Percentiles rank a stretch among this genome's conserved stretches.
Conservation (phyloP, 768 basidiomycete species). For the Lanmaoa rubissima region DNA sequence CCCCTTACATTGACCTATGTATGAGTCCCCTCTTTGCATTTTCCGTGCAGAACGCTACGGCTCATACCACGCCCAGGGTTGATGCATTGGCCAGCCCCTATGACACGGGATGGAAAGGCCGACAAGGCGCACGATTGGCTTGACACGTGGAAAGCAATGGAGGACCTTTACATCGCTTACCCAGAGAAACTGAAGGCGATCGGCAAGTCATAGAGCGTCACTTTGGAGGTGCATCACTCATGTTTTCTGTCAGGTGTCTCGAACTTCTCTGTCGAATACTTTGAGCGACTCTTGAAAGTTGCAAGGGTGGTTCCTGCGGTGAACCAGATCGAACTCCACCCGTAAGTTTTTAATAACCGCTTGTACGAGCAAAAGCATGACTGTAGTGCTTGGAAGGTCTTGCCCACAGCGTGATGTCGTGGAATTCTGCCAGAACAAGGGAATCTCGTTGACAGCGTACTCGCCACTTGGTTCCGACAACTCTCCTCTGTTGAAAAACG, state of each 20-base stretch:
- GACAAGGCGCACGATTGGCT: conserved; percentile 61
- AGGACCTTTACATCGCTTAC: conserved; percentile 59
- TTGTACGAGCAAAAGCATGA: neutral
- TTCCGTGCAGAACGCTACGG: neutral
- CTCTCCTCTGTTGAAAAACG: conserved; percentile 64
- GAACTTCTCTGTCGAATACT: conserved; percentile 66
- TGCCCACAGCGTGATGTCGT: conserved; percentile 68
- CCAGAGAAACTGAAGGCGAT: conserved; percentile 77
- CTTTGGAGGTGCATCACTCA: neutral
- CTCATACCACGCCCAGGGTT: conserved; percentile 45
- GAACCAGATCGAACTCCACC: conserved; percentile 79
- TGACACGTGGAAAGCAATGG: conserved; percentile 80
- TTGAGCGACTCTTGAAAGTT: conserved; percentile 58
- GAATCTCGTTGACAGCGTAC: conserved; percentile 74
- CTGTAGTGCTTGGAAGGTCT: conserved; percentile 36
- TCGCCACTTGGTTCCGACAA: conserved; percentile 74
- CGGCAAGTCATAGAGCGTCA: conserved; percentile 37
- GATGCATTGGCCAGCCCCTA: conserved; percentile 83
- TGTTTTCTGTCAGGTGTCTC: conserved; percentile 47
- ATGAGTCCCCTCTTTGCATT: conserved; percentile 15
- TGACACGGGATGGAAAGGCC: conserved; percentile 53
- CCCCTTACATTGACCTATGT: too few relatives aligned
- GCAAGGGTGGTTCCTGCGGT: conserved; percentile 63
- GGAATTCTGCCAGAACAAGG: conserved; percentile 56
- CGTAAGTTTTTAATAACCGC: conserved; percentile 40